Conservation (phyloP, 1,139 yeast genomes). For the Wickerhamiella pararugosa region DNA sequence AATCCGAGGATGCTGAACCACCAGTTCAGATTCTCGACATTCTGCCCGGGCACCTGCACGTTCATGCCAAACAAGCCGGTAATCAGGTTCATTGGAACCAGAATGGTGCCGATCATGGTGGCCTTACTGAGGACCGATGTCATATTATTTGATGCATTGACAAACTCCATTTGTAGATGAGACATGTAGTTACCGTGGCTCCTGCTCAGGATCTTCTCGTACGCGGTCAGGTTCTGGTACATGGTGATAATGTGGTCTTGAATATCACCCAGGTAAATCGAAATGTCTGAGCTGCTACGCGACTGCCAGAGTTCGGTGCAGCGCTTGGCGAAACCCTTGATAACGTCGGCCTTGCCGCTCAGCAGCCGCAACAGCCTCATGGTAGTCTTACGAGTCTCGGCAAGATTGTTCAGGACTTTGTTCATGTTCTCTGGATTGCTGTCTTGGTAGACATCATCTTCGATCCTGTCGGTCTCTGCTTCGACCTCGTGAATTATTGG, state of each 20-base stretch:
- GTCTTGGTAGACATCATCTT: slow-evolving; percentile 55
- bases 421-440: slow-evolving; percentile 42
- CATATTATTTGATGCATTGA: slow-evolving; percentile 65
- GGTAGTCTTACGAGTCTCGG: slow-evolving; percentile 75
- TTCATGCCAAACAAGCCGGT: slow-evolving; percentile 95
- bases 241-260: slow-evolving; percentile 93
- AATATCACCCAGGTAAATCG: slow-evolving; percentile 78
- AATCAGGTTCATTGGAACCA: slow-evolving; percentile 73
- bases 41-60: slow-evolving; percentile 65
- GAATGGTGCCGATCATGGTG: slow-evolving; percentile 73
- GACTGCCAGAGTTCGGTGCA: slow-evolving; percentile 51
- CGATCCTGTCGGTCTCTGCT: slow-evolving; percentile 80
- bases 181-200: slow-evolving; percentile 86
- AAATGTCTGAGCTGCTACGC: slow-evolving; percentile 38
- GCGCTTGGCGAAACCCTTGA: slow-evolving; percentile 90
- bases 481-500: slow-evolving; percentile 78
- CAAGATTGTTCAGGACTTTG: slow-evolving; percentile 71
- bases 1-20: slow-evolving; percentile 50
- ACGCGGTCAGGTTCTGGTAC: slow-evolving; percentile 77
- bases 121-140: slow-evolving; percentile 79
- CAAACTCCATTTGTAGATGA: slow-evolving; percentile 81
- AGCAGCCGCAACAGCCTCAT: slow-evolving; percentile 83
- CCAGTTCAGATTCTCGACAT: slow-evolving; percentile 34
- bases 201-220: slow-evolving; percentile 81
- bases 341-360: slow-evolving; percentile 91